Conservation (phyloP, 1,139 yeast genomes). For the Casaregolazyma lundiana region DNA sequence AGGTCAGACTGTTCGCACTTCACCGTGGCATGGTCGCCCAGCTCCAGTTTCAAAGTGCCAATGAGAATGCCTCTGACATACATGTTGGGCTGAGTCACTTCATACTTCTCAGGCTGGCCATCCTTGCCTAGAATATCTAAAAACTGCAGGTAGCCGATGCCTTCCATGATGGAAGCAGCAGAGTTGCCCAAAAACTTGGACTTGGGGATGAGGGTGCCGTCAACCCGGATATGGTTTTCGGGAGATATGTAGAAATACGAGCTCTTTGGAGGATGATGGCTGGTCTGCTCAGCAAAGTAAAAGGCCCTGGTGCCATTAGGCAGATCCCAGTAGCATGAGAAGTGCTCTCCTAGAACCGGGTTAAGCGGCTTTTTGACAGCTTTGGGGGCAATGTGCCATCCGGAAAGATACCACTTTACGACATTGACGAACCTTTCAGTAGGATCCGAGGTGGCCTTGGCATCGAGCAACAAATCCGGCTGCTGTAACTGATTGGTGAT, state of each 20-base stretch:
- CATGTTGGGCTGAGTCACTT: slow-evolving; percentile 87
- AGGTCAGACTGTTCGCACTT: slow-evolving; percentile 57
- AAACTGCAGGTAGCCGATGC: slow-evolving; percentile 68
- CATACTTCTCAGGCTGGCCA: slow-evolving; percentile 58
- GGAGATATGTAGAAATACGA: slow-evolving; percentile 89
- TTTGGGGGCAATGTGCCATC: slow-evolving; percentile 98
- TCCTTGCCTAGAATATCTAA: slow-evolving; percentile 47
- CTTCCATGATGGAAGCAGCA: slow-evolving; percentile 97
- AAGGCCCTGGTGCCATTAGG: slow-evolving; percentile 67
- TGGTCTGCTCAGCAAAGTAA: slow-evolving; percentile 88
- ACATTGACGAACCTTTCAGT: slow-evolving; percentile 66
- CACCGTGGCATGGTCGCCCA: slow-evolving; percentile 85
- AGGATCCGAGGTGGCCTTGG: slow-evolving; percentile 54
- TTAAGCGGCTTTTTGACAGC: slow-evolving; percentile 96
- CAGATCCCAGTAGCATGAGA: slow-evolving; percentile 87
- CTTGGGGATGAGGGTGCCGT: slow-evolving; percentile 82
- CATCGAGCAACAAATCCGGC: slow-evolving; percentile 69
- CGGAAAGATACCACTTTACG: slow-evolving; percentile 84
- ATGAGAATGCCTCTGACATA: slow-evolving; percentile 92
- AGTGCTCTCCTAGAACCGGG: slow-evolving; percentile 89
- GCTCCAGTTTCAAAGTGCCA: slow-evolving; percentile 82
- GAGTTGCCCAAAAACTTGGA: slow-evolving; percentile 91
- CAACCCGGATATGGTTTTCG: slow-evolving; percentile 72
- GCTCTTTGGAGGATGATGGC: slow-evolving; percentile 98
- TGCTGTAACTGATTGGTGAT: slow-evolving; percentile 85